phyloP scores from a whole-genome alignment of 352 stramenopile genomes.

The Globisporangium acanthophoron region DNA sequence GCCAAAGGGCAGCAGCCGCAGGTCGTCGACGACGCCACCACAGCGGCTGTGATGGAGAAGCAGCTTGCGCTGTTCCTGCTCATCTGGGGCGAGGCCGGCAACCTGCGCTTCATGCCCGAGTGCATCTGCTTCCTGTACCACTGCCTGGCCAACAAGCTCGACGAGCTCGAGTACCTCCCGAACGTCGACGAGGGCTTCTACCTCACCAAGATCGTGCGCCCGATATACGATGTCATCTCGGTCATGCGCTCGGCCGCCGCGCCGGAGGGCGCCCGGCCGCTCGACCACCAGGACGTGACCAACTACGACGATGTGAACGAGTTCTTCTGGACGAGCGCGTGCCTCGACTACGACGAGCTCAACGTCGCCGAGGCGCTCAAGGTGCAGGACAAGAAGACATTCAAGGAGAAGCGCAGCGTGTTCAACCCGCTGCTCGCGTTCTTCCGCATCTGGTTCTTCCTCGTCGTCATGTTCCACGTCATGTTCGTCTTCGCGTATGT shows the following conservation, averaged over 20 bases:
- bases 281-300: slow-evolving; percentile 78
- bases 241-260: slow-evolving; percentile 59
- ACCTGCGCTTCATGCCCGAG: slow-evolving; percentile 87
- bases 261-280: slow-evolving; percentile 28
- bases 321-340: slow-evolving; percentile 76
- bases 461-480: slow-evolving; percentile 66
- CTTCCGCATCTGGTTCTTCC: slow-evolving; percentile 81
- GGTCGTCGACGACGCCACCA: slow-evolving; percentile 53
- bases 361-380: slow-evolving; percentile 59
- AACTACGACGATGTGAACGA: slow-evolving; percentile 90
- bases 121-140: slow-evolving; percentile 88
- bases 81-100: slow-evolving; percentile 80
- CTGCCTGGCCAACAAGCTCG: slow-evolving; percentile 2
- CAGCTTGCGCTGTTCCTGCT: slow-evolving; percentile 77
- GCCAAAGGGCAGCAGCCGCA: slow-evolving; percentile 6
- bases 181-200: slow-evolving; percentile 55
- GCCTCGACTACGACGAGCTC: slow-evolving; percentile 64
- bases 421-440: slow-evolving; percentile 83
- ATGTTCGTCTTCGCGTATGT: slow-evolving; percentile 68
- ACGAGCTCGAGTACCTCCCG: slow-evolving; percentile 49
- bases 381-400: slow-evolving; percentile 75
- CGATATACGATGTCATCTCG: slow-evolving; percentile 71
- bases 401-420: slow-evolving; percentile 82
- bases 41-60: slow-evolving; percentile 46
- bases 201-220: slow-evolving; percentile 59